phyloP scores from a whole-genome alignment of 2,329 filamentous ascomycete genomes.

The Aspergillus flavus region DNA sequence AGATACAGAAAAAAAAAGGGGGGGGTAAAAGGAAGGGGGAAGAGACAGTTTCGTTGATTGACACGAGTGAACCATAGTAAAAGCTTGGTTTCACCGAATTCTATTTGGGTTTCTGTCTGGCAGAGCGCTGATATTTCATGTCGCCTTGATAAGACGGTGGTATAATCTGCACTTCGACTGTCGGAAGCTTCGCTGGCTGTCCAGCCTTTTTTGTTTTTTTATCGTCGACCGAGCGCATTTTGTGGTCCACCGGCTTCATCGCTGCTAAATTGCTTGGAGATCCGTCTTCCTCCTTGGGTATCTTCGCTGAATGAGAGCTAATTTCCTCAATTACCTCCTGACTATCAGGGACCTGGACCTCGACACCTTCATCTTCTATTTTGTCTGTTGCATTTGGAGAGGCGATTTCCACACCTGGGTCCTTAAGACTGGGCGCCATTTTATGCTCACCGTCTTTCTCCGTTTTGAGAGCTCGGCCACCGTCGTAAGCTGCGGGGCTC shows the following conservation, averaged over 20 bases:
- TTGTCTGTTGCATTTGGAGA: background rate
- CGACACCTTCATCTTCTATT: conserved; percentile 7
- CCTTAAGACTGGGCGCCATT: background rate
- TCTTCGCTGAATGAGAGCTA: background rate
- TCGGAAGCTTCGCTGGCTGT: background rate
- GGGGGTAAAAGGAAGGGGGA: background rate
- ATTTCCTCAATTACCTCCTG: conserved; percentile 23
- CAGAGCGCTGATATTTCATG: conserved; percentile 1
- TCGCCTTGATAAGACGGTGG: conserved; percentile 24
- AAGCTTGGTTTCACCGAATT: background rate
- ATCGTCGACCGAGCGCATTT: background rate
- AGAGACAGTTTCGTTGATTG: background rate
- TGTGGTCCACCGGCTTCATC: background rate
- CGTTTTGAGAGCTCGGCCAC: background rate
- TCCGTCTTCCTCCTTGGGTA: background rate
- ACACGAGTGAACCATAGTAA: background rate
- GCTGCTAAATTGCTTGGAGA: background rate
- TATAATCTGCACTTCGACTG: conserved; percentile 28
- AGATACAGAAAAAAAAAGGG: conserved; percentile 7
- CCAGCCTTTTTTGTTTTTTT: background rate
- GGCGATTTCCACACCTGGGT: background rate
- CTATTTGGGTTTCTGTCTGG: conserved; percentile 4
- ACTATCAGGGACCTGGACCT: conserved; percentile 34
- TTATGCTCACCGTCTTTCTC: background rate
- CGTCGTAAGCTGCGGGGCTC: background rate